A percentile compares a stretch with the other conserved stretches of the same genome.
Conservation (phyloP, 306 rosid species). For the Vachellia pachyceras region DNA sequence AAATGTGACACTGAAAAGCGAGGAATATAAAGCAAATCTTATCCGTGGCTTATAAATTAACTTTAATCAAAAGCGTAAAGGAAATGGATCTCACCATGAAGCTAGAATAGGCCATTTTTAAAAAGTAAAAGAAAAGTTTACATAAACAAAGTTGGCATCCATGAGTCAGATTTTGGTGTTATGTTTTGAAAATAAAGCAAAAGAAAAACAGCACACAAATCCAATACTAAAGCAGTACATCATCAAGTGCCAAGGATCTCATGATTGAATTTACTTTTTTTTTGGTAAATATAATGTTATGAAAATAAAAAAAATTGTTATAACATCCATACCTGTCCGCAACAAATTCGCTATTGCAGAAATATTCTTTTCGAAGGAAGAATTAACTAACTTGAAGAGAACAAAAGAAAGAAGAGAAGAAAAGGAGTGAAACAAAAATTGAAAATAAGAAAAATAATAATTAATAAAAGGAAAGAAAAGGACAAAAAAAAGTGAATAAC, state of each 20-base stretch:
- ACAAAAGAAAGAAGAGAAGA: conserved; percentile 19
- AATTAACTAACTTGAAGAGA: conserved; percentile 10
- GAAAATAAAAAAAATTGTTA: too few species aligned
- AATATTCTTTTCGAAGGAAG: neutral
- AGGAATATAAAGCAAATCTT: neutral
- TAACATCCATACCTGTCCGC: neutral
- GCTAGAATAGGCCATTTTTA: neutral
- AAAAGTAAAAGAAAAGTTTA: neutral
- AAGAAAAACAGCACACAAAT: neutral
- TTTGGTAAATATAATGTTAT: too few species aligned
- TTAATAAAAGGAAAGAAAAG: neutral
- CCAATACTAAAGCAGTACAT: neutral
- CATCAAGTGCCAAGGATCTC: neutral
- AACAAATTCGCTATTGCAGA: neutral
- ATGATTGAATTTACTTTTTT: neutral
- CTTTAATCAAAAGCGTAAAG: neutral
- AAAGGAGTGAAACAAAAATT: neutral
- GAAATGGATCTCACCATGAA: neutral
- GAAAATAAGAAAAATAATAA: too few species aligned
- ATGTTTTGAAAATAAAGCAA: neutral
- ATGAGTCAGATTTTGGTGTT: neutral
- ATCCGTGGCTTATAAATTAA: too few species aligned
- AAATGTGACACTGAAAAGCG: neutral
- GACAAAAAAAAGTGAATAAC: conserved; percentile 13
- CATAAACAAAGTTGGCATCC: neutral